Percentiles rank a stretch among this genome's conserved stretches.
Conservation (phyloP, 2,329 filamentous ascomycete genomes). For the Ceratocystis colombiana region DNA sequence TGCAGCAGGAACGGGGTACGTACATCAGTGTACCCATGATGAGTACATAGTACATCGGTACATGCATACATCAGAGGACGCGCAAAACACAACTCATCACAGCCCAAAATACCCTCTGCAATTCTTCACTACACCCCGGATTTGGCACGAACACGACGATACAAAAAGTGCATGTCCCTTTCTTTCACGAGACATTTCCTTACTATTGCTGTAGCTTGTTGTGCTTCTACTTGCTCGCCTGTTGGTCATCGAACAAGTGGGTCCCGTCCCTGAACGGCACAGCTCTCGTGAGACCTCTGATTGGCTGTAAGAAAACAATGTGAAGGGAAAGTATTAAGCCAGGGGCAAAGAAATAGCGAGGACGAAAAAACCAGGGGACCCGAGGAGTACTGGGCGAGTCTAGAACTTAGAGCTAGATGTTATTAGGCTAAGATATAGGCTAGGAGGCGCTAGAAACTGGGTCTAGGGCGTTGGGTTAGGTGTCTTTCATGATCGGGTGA, state of each 20-base stretch:
- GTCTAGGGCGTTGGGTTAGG: too few species aligned
- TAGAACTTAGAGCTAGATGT: too few species aligned
- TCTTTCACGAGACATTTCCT: not conserved
- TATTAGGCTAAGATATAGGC: too few species aligned
- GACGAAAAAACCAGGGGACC: not conserved
- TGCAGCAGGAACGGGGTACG: not conserved
- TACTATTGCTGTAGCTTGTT: not conserved
- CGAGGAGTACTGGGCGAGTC: too few species aligned
- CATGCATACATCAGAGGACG: not conserved
- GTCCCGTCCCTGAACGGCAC: constrained; percentile 6
- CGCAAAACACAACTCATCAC: not conserved
- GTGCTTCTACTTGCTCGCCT: not conserved
- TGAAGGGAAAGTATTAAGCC: not conserved
- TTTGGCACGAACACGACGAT: not conserved
- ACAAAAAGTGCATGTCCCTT: not conserved
- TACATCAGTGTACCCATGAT: not conserved
- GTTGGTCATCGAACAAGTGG: not conserved
- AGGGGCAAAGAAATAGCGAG: not conserved
- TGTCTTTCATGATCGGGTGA: too few species aligned
- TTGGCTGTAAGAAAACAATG: not conserved
- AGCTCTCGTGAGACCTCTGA: not conserved
- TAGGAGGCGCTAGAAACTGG: too few species aligned
- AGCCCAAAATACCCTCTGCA: too few species aligned
- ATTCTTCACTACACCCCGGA: not conserved
- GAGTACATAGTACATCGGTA: not conserved